These are phyloP conservation scores for Calocera cornea DNA, from an alignment of 768 basidiomycete species.

Conservation along the genomic window DNA sequence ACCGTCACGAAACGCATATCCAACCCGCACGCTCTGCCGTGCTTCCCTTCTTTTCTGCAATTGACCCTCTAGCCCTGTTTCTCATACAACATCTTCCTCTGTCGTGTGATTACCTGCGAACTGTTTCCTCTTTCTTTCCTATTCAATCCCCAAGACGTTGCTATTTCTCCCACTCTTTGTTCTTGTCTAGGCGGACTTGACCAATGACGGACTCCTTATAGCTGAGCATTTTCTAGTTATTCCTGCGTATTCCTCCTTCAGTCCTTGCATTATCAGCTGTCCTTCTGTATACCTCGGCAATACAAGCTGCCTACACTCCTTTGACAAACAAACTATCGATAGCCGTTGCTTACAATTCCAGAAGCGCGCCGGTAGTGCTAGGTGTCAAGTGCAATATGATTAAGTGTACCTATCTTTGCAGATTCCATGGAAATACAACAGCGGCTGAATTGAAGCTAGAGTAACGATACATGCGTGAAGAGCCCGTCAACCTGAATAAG, in stretches of 20 bases:
- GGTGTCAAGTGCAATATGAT: neutral
- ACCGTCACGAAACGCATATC: conserved; percentile 2
- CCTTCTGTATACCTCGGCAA: neutral
- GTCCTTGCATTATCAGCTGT: conserved; percentile 4
- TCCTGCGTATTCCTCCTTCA: neutral
- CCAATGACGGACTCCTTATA: neutral
- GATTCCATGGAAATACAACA: neutral
- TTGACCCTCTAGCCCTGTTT: neutral
- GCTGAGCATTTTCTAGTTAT: conserved; percentile 4
- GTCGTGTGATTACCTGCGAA: conserved; percentile 1
- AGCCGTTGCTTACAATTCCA: neutral
- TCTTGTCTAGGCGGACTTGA: conserved; percentile 5
- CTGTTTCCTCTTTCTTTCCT: neutral
- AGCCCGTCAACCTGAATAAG: neutral
- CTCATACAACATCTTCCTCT: neutral
- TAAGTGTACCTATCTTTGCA: neutral
- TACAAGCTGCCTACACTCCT: conserved; percentile 6
- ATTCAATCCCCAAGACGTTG: neutral
- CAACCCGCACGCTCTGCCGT: neutral
- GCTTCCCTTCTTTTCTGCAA: conserved; percentile 1
- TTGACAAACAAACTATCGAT: neutral
- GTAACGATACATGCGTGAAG: neutral
- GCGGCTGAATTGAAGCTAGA: neutral
- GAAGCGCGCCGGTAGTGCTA: neutral
- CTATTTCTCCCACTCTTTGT: neutral